Evolutionary conservation across 2,329 filamentous ascomycete genomes (phyloP).

Genomic region (Pleomassaria siparia): DNA sequence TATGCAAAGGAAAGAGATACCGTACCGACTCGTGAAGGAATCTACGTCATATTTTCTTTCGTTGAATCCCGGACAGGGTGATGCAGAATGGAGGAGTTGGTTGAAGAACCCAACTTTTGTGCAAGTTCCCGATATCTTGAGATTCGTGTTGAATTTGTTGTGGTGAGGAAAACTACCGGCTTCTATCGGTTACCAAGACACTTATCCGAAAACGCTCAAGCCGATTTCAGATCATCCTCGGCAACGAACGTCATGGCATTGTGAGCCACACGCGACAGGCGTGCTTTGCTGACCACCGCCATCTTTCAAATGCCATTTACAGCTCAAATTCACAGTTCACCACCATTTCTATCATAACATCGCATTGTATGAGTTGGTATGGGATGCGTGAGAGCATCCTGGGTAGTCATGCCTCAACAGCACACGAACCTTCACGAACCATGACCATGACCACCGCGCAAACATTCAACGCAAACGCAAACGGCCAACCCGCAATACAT

Average conservation of each 20-base stretch:
- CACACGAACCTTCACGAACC: slow-evolving; percentile 36
- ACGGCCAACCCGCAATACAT: slow-evolving; percentile 46
- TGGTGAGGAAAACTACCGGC: slow-evolving; percentile 4
- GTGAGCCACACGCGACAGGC: slow-evolving; percentile 9
- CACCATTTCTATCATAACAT: not conserved
- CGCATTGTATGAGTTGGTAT: slow-evolving; percentile 3
- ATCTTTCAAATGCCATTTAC: not conserved
- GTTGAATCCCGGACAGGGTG: too few relatives aligned
- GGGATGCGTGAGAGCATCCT: slow-evolving; percentile 43
- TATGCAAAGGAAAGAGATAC: not conserved
- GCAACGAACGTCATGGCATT: slow-evolving; percentile 17
- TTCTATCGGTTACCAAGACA: slow-evolving; percentile 16
- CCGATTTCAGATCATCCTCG: slow-evolving; percentile 9
- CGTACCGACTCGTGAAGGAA: not conserved
- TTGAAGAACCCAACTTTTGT: not conserved
- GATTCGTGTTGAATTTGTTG: not conserved
- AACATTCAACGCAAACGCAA: slow-evolving; percentile 18
- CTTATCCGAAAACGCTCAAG: slow-evolving; percentile 7
- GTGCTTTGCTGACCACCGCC: not conserved
- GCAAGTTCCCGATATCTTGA: not conserved
- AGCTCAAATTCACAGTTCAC: not conserved
- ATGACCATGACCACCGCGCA: slow-evolving; percentile 35
- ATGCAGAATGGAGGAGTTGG: too few relatives aligned
- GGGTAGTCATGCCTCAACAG: slow-evolving; percentile 31
- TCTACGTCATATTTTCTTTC: not conserved